Conservation (phyloP, 2,329 filamentous ascomycete genomes). For the Zymoseptoria passerinii region DNA sequence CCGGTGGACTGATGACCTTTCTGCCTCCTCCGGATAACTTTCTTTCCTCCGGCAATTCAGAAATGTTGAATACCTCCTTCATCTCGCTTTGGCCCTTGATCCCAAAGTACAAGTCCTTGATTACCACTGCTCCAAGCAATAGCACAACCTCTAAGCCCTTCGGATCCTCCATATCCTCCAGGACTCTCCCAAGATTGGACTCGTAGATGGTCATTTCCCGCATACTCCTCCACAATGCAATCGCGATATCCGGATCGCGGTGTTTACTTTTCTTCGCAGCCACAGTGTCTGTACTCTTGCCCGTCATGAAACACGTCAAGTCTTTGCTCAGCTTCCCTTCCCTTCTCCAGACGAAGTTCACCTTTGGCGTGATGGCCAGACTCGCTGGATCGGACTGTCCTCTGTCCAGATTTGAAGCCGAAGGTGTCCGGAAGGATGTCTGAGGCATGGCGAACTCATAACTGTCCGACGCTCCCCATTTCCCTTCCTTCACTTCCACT, state of each 20-base stretch:
- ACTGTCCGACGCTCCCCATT: constrained; percentile 69
- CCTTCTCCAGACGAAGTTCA: constrained; percentile 81
- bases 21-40: constrained; percentile 20
- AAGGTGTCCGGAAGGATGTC: constrained; percentile 73
- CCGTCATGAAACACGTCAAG: constrained; percentile 79
- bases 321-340: constrained; percentile 81
- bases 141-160: constrained; percentile 87
- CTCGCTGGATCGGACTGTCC: constrained; percentile 54
- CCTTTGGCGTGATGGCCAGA: constrained; percentile 53
- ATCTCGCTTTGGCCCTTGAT: constrained; percentile 40
- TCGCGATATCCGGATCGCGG: constrained; percentile 79
- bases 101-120: constrained; percentile 53
- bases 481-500: constrained; percentile 62
- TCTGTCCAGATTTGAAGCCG: constrained; percentile 67
- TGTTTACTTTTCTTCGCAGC: constrained; percentile 64
- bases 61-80: constrained; percentile 71
- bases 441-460: constrained; percentile 94
- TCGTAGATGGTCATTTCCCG: constrained; percentile 85
- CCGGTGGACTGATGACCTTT: constrained; percentile 22
- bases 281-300: constrained; percentile 58
- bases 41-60: constrained; percentile 34
- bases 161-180: constrained; percentile 72
- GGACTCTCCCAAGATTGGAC: constrained; percentile 75
- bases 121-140: constrained; percentile 51
- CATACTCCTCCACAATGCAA: constrained; percentile 73